phyloP scores from a whole-genome alignment of 176 grass and related monocot genomes.

The Carex pumila region DNA sequence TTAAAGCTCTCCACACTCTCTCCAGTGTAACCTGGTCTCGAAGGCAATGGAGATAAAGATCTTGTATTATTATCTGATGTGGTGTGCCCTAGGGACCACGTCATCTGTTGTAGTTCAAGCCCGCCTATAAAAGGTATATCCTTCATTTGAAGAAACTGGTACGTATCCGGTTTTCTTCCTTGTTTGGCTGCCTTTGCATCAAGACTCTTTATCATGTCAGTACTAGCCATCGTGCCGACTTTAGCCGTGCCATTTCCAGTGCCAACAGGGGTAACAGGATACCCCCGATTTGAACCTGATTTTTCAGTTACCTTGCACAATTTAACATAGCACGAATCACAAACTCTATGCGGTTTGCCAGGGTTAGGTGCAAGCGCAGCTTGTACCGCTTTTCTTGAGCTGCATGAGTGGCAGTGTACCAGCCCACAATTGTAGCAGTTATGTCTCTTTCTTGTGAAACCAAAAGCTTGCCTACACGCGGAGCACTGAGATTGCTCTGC shows the following conservation, averaged over 20 bases:
- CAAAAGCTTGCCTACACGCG: slow-evolving; percentile 87
- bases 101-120: slow-evolving; percentile 39
- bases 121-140: slow-evolving; percentile 50
- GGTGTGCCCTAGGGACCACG: slow-evolving; percentile 24
- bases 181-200: slow-evolving; percentile 80
- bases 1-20: slow-evolving; percentile 59
- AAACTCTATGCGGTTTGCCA: slow-evolving; percentile 84
- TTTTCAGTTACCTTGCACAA: slow-evolving; percentile 70
- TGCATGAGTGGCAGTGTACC: slow-evolving; percentile 91
- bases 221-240: slow-evolving; percentile 38
- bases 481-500: slow-evolving; percentile 93
- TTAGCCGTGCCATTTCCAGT: slow-evolving; percentile 34
- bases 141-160: slow-evolving; percentile 60
- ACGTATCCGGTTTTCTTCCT: slow-evolving; percentile 53
- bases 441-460: slow-evolving; percentile 94
- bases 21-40: slow-evolving; percentile 10
- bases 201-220: slow-evolving; percentile 82
- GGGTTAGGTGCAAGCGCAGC: slow-evolving; percentile 94
- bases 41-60: slow-evolving; percentile 28
- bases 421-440: slow-evolving; percentile 97
- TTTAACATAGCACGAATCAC: slow-evolving; percentile 87
- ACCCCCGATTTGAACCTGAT: slow-evolving; percentile 37
- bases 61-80: slow-evolving; percentile 34
- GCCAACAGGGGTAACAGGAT: slow-evolving; percentile 36
- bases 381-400: slow-evolving; percentile 77